A percentile compares a stretch with the other conserved stretches of the same genome.
Conservation (phyloP, 495 filamentous ascomycete species). For the Penicillium roqueforti region DNA sequence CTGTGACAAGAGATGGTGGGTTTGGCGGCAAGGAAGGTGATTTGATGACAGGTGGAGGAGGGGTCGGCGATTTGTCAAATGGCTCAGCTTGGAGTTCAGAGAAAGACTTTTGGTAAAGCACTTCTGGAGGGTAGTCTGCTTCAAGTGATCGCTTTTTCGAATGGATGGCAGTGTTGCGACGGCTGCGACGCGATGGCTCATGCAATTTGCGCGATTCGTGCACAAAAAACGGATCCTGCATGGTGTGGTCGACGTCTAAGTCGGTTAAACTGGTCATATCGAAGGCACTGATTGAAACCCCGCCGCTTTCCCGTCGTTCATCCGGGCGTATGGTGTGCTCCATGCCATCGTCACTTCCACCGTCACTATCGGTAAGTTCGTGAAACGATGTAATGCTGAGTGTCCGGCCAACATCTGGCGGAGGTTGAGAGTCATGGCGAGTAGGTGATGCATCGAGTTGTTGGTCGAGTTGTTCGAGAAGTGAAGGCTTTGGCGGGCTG, state of each 20-base stretch:
- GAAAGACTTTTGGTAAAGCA: constrained; percentile 43
- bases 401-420: constrained; percentile 25
- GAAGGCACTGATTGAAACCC: constrained; percentile 30
- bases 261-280: constrained; percentile 36
- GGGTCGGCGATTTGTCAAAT: constrained; percentile 37
- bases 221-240: constrained; percentile 34
- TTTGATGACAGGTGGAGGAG: constrained; percentile 16
- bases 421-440: constrained; percentile 31
- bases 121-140: constrained; percentile 40
- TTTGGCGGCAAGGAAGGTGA: constrained; percentile 22
- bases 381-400: constrained; percentile 21
- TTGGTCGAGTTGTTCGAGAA: constrained; percentile 40
- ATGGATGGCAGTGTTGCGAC: constrained; percentile 22
- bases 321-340: constrained; percentile 25
- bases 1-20: constrained; percentile 8
- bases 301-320: constrained; percentile 24
- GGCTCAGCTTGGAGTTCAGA: constrained; percentile 42
- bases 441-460: constrained; percentile 41
- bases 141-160: constrained; percentile 36
- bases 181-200: not conserved
- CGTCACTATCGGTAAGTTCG: constrained; percentile 24
- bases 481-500: constrained; percentile 43
- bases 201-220: not conserved
- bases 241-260: constrained; percentile 30
- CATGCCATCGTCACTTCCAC: constrained; percentile 18